These are phyloP conservation scores for Curvularia sp. DNA, from an alignment of 2,329 filamentous ascomycete species.

Conservation along the genomic window DNA sequence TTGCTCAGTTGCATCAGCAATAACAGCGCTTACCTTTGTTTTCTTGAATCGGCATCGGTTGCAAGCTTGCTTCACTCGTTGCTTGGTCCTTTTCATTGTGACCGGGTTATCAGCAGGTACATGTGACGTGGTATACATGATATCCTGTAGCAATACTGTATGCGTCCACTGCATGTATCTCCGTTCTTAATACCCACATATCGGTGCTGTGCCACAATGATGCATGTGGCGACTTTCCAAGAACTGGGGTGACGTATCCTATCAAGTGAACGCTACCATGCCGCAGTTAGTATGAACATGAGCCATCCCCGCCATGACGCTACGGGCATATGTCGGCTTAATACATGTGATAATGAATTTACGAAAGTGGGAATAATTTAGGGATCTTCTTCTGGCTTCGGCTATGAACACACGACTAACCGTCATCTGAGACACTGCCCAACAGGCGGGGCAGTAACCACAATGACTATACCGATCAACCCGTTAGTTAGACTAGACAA, in stretches of 20 bases:
- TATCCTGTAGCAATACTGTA: neutral
- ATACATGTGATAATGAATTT: neutral
- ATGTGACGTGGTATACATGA: neutral
- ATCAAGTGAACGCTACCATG: conserved; percentile 5
- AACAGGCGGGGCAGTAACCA: too few relatives aligned
- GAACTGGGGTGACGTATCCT: neutral
- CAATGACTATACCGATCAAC: neutral
- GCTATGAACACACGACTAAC: too few relatives aligned
- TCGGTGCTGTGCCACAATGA: conserved; percentile 5
- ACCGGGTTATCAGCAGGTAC: neutral
- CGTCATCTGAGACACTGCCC: too few relatives aligned
- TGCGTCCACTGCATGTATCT: neutral
- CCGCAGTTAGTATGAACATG: neutral
- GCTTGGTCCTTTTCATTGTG: conserved; percentile 4
- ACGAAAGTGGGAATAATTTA: too few relatives aligned
- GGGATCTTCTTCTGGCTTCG: too few relatives aligned
- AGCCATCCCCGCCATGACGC: neutral
- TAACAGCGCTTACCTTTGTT: conserved; percentile 13
- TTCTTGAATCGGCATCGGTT: conserved; percentile 16
- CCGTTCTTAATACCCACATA: conserved; percentile 2
- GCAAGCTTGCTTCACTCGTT: conserved; percentile 18
- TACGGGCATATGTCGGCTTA: conserved; percentile 6
- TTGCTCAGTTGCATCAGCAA: neutral
- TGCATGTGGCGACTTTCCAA: neutral
- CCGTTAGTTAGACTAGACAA: too few relatives aligned